These are phyloP conservation scores for Curvularia eragrostidis DNA, from an alignment of 2,329 filamentous ascomycete species.

Conservation along the genomic window DNA sequence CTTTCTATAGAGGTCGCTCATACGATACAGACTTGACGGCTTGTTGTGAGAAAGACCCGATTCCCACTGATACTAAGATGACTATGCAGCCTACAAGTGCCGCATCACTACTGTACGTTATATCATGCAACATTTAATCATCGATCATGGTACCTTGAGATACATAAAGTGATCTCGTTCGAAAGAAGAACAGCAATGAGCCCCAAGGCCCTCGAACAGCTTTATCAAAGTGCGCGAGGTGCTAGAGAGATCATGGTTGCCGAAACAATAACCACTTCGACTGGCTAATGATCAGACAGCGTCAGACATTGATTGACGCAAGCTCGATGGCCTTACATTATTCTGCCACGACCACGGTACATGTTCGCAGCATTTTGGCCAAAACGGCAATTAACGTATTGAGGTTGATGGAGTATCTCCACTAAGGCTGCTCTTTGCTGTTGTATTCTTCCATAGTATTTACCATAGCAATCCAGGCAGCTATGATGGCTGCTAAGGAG, in stretches of 20 bases:
- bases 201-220: background rate
- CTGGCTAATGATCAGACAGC: background rate
- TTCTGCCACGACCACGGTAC: background rate
- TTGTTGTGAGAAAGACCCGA: background rate
- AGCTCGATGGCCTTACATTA: background rate
- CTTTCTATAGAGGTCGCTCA: background rate
- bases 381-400: background rate
- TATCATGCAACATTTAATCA: background rate
- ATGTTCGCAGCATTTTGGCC: background rate
- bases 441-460: background rate
- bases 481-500: background rate
- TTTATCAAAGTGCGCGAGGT: background rate
- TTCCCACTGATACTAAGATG: background rate
- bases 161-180: background rate
- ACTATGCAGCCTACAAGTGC: background rate
- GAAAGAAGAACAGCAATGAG: background rate
- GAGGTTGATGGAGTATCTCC: background rate
- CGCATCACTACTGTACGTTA: background rate
- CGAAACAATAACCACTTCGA: background rate
- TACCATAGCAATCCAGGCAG: background rate
- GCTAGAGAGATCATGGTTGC: background rate
- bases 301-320: background rate
- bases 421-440: background rate
- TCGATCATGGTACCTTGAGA: background rate
- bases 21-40: background rate